A percentile compares a stretch with the other conserved stretches of the same genome.
phyloP scores from a whole-genome alignment of 768 basidiomycete species.

The Rubroboletus satanas region DNA sequence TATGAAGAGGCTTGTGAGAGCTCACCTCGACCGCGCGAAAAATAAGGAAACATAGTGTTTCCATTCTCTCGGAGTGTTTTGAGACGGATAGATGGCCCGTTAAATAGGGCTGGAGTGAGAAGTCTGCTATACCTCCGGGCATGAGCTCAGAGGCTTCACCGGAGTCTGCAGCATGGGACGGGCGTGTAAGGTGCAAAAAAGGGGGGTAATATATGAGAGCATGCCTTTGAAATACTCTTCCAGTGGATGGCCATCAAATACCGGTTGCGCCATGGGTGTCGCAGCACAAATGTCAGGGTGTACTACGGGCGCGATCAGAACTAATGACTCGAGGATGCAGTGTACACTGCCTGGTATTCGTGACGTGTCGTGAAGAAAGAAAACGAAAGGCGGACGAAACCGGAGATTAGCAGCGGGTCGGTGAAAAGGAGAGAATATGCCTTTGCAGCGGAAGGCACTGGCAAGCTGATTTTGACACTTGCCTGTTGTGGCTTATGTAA shows the following conservation, averaged over 20 bases:
- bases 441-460: not conserved
- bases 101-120: slow-evolving; percentile 23
- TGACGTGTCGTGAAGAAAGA: slow-evolving; percentile 15
- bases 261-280: slow-evolving; percentile 63
- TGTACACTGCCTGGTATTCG: slow-evolving; percentile 23
- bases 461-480: not conserved
- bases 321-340: slow-evolving; percentile 6
- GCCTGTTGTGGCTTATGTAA: not conserved
- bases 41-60: slow-evolving; percentile 26
- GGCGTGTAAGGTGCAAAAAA: slow-evolving; percentile 10
- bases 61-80: slow-evolving; percentile 25
- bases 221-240: slow-evolving; percentile 68
- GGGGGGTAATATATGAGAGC: not conserved
- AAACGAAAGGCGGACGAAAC: slow-evolving; percentile 3
- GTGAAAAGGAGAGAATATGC: slow-evolving; percentile 21
- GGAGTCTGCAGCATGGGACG: slow-evolving; percentile 41
- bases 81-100: slow-evolving; percentile 3
- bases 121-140: slow-evolving; percentile 49
- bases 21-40: slow-evolving; percentile 37
- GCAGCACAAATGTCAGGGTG: not conserved
- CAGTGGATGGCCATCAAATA: slow-evolving; percentile 75
- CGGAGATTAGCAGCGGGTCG: slow-evolving; percentile 23
- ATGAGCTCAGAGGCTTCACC: slow-evolving; percentile 55
- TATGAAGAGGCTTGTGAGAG: slow-evolving; percentile 11
- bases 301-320: slow-evolving; percentile 10